A percentile compares a stretch with the other conserved stretches of the same genome.
phyloP scores from a whole-genome alignment of 2,329 filamentous ascomycete genomes.

The Trichoderma gracile region DNA sequence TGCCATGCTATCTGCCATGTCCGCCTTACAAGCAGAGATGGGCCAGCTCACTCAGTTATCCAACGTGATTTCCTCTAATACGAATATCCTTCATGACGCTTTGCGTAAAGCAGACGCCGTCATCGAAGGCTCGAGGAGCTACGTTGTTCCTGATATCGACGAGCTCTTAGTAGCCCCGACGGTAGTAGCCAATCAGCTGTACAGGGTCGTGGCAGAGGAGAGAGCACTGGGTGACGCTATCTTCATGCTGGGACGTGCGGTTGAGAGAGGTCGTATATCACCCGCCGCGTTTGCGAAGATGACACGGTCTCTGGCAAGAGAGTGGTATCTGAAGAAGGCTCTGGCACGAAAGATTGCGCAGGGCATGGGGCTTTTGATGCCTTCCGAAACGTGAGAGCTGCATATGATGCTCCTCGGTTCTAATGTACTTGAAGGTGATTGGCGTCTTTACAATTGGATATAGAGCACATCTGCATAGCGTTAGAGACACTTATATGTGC shows the following conservation, averaged over 20 bases:
- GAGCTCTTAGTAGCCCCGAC: conserved; percentile 92
- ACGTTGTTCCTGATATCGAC: conserved; percentile 76
- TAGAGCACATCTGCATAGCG: too few relatives aligned
- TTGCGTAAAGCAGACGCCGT: conserved; percentile 77
- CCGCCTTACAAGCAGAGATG: conserved; percentile 72
- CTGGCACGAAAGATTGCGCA: conserved; percentile 73
- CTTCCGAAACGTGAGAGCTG: neutral
- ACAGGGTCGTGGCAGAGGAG: conserved; percentile 86
- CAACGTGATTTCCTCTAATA: conserved; percentile 71
- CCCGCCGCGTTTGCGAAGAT: conserved; percentile 77
- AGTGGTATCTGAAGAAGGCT: conserved; percentile 84
- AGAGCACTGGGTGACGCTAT: conserved; percentile 82
- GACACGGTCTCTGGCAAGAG: conserved; percentile 71
- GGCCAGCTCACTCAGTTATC: conserved; percentile 70
- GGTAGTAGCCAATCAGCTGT: conserved; percentile 89
- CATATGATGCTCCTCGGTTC: neutral
- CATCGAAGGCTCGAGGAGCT: conserved; percentile 69
- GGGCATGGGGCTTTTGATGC: conserved; percentile 65
- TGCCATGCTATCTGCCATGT: conserved; percentile 71
- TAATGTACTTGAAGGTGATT: neutral
- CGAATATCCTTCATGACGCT: conserved; percentile 72
- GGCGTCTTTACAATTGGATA: too few relatives aligned
- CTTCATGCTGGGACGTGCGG: conserved; percentile 73
- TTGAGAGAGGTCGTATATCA: conserved; percentile 70
- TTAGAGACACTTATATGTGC: too few relatives aligned